Evolutionary conservation across 2,329 filamentous ascomycete species (phyloP), one percentile per base, ranked within the genome.

Genomic region (Fusarium foetens): DNA sequence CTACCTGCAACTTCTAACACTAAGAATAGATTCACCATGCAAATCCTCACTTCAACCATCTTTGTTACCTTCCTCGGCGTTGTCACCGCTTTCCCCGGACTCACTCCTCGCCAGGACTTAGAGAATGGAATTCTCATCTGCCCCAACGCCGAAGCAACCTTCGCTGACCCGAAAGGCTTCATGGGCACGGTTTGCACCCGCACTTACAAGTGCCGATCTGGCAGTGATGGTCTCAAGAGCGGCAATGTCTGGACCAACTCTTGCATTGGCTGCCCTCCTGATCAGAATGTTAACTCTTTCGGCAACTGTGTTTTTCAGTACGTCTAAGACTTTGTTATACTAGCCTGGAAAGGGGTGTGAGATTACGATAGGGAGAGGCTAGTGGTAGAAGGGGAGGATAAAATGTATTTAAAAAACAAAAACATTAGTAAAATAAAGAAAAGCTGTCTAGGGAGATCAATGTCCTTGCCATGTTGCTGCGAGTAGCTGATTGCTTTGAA

Each of bases 291-390:
- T 0, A 55, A 31, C 38, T 16, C 17, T 8, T 19, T 55, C 1
- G 38, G 38, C 12, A n/a, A 55, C 29, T 55, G 52, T 0, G 12
- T 55, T 23, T 33, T 55, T 4, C 17, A 23, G 12, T 55, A 33
- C 8, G 25, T 45, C 6, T 55, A 8, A 25, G 52, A 6, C 11
- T 31, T 31, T 6, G 3, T 27, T 52, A 8, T 21, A 8, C 9
- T 5, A 3, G 48, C 0, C 9, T 16, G 5, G 8, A 7, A 5
- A 13, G 2, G 2, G 5, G 2, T 16, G 9, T 27, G 2, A 10
- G 17, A 1, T 12, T 7, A 25, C 8, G 1, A 21, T 25, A 3
- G 2, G 3, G 16, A 10, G 8, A 36, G 10, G 2, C 13, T 6
- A 11, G 0, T 27, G 3, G 8, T 16, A 3, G 17, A 14, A 16